Evolutionary conservation across 306 rosid species (phyloP), one percentile per base, ranked within the genome.

Genomic region (Fagus sylvatica): DNA sequence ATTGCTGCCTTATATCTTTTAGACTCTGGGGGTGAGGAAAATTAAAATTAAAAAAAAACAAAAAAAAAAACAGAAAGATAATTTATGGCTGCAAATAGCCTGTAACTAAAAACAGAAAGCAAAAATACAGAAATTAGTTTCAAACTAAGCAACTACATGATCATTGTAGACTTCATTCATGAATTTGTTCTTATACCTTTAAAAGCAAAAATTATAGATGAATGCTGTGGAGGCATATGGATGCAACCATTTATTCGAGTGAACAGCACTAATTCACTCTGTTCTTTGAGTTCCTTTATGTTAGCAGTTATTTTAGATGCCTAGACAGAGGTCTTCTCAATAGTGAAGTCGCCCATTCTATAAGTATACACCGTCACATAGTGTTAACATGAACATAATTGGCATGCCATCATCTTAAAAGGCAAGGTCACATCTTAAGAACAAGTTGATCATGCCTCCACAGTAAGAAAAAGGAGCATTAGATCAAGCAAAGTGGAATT

Each of bases 1-100:
- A 93, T 88, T 56, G 86, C 99, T 39, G 99, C 99, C 87, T 95
- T 95, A 66, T 73, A 86, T 84, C 79, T 85, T 76, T 95, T 93
- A 43, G 98, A 92, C 78, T 85, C 99, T 95, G 89, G 76, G 72
- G 48, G 80, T 79, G 77, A 73, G 76, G 85, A 51, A 65, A 76
- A 32, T 22, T 22, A 22, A 22, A 22, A 22, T 22, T 22, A 22
- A 30, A 34, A 78, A 80, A 75, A 74, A 71, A 81, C 59, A 62
- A 76, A 40, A 17, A 73, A 60, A 64, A 77, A 71, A 76, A 16
- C 55, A 62, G 57, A 55, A 79, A 42, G 68, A 53, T 46, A 68
- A 71, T 53, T 75, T 9, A 76, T 30, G 77, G 53, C 0, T 3
- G 9, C 8, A 81, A 69, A 75, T 46, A 59, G 28, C 7, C 28